Evolutionary conservation across 192 early-diverging fungal species (phyloP).

Genomic region (Rhizophagus sp.): DNA sequence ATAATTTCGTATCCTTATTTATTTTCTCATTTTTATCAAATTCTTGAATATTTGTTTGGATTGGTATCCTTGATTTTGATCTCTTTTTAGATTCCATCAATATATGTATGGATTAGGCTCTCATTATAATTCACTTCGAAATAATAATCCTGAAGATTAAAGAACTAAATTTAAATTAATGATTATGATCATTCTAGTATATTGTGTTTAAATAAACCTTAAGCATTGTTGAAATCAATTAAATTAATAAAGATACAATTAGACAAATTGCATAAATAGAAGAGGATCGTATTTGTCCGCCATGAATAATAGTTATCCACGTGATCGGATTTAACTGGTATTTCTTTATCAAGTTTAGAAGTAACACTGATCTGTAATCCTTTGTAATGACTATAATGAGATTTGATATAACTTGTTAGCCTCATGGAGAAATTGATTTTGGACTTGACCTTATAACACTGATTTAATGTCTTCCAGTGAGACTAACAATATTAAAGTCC

Average conservation of each 20-base stretch:
- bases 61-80: neutral
- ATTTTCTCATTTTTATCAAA: neutral
- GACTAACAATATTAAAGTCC: neutral
- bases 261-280: no score
- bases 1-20: conserved; percentile 69
- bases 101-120: conserved; percentile 92
- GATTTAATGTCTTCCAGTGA: conserved; percentile 23
- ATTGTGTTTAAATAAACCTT: no score
- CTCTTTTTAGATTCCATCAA: conserved; percentile 70
- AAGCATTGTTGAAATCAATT: no score
- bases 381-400: neutral
- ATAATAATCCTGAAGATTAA: no score
- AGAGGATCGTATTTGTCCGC: no score
- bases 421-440: neutral
- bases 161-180: no score
- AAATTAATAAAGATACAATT: no score
- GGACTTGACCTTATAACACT: neutral
- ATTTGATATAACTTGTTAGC: neutral
- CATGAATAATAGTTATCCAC: no score
- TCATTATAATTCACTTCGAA: conserved; percentile 89
- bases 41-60: neutral
- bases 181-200: no score
- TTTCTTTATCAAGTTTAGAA: neutral
- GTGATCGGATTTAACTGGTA: no score
- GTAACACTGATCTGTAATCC: neutral